phyloP scores from a whole-genome alignment of 2,329 filamentous ascomycete genomes.

The Cytospora paraplurivora region DNA sequence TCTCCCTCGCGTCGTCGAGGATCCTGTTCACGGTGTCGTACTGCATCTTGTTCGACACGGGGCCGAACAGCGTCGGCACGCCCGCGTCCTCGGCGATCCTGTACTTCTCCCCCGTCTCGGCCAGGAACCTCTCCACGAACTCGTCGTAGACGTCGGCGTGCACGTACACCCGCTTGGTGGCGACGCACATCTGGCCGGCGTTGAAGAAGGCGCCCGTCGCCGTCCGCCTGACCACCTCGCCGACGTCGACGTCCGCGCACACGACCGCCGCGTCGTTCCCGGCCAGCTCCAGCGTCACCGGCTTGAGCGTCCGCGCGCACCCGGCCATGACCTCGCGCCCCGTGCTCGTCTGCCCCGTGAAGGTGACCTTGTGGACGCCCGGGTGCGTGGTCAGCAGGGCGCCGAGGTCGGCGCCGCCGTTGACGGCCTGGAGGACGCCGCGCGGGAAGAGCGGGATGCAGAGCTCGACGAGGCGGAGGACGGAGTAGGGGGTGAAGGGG shows the following conservation, averaged over 20 bases:
- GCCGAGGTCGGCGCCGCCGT: conserved; percentile 56
- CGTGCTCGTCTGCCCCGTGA: conserved; percentile 58
- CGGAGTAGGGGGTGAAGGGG: conserved; percentile 52
- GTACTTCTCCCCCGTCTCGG: conserved; percentile 47
- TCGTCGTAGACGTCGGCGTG: conserved; percentile 61
- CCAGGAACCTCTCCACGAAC: conserved; percentile 49
- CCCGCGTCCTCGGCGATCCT: conserved; percentile 40
- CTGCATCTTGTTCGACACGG: conserved; percentile 67
- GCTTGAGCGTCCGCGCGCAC: conserved; percentile 54
- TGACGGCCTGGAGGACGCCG: conserved; percentile 58
- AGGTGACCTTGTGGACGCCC: conserved; percentile 58
- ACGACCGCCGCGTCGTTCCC: conserved; percentile 60
- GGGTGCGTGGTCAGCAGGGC: conserved; percentile 56
- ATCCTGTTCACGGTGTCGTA: conserved; percentile 61
- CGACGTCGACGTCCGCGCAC: conserved; percentile 54
- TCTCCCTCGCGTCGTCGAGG: conserved; percentile 56
- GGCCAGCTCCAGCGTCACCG: conserved; percentile 55
- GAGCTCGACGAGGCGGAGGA: conserved; percentile 48
- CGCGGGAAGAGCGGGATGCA: conserved; percentile 54
- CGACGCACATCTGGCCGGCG: conserved; percentile 58
- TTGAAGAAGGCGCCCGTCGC: conserved; percentile 54
- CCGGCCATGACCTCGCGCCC: conserved; percentile 48
- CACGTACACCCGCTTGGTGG: conserved; percentile 61
- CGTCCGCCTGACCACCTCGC: conserved; percentile 46
- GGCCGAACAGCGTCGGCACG: conserved; percentile 51